Evolutionary conservation across 2,329 filamentous ascomycete species (phyloP).

Genomic region (Diaporthe eres): DNA sequence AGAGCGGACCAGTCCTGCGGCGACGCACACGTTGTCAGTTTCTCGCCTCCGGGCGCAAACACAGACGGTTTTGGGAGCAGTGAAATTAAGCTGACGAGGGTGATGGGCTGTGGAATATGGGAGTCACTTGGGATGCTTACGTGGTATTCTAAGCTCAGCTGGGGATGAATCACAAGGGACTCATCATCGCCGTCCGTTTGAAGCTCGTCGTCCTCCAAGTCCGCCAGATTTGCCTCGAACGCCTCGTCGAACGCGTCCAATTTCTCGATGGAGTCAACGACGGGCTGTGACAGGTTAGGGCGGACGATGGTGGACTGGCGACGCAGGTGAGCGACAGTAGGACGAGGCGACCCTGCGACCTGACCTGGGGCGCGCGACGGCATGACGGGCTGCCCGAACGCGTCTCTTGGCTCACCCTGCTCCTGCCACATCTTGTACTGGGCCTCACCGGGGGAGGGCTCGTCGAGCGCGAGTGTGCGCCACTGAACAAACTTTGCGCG

Average conservation of each 20-base stretch:
- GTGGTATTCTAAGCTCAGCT: not conserved
- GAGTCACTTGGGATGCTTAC: not conserved
- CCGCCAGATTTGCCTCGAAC: not conserved
- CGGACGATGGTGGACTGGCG: not conserved
- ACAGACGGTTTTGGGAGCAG: too few relatives aligned
- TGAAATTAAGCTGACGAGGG: not conserved
- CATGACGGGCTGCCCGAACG: not conserved
- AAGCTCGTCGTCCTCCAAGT: not conserved
- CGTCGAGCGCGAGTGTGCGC: slow-evolving; percentile 45
- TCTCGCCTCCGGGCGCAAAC: not conserved
- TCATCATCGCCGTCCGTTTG: not conserved
- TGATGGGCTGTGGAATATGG: not conserved
- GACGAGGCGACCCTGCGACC: not conserved
- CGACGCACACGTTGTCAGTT: not conserved
- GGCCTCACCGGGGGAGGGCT: slow-evolving; percentile 43
- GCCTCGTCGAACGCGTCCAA: slow-evolving; percentile 2
- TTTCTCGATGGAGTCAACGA: not conserved
- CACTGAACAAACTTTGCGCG: slow-evolving; percentile 46
- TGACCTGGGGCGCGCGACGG: not conserved
- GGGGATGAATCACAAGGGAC: not conserved
- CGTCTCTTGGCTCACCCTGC: slow-evolving; percentile 23
- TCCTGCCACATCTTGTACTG: slow-evolving; percentile 13
- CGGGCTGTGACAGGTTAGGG: not conserved
- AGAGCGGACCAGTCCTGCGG: slow-evolving; percentile 44
- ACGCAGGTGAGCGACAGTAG: slow-evolving; percentile 14